Evolutionary conservation across 352 stramenopile species (phyloP).

Genomic region (Globisporangium iwayamae): DNA sequence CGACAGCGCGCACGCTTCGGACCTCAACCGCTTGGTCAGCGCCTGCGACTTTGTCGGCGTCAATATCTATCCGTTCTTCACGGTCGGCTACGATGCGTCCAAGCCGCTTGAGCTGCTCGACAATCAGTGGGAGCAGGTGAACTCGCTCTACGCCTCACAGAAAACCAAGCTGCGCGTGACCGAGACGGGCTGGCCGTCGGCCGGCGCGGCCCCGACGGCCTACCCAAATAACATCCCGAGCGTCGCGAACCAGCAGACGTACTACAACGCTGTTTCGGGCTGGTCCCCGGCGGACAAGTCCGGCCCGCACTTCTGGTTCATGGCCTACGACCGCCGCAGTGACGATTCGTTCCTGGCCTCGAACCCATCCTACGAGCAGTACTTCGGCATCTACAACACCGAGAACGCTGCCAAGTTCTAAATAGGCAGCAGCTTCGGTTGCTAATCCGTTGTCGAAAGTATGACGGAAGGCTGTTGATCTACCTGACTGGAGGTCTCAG

Average conservation of each 20-base stretch:
- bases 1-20: constrained; percentile 26
- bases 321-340: constrained; percentile 18
- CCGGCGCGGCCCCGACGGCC: constrained; percentile 15
- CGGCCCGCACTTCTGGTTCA: constrained; percentile 17
- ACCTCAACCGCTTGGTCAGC: constrained; percentile 25
- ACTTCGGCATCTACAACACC: constrained; percentile 18
- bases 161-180: constrained; percentile 33
- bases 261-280: constrained; percentile 14
- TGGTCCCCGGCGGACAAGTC: constrained; percentile 12
- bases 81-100: constrained; percentile 36
- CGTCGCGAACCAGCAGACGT: constrained; percentile 15
- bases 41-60: constrained; percentile 32
- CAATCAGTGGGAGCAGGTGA: constrained; percentile 39
- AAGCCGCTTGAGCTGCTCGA: constrained; percentile 40
- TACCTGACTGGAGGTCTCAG: background rate
- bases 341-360: constrained; percentile 14
- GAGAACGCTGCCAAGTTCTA: constrained; percentile 17
- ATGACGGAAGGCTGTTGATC: background rate
- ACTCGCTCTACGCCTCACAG: constrained; percentile 11
- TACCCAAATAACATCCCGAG: constrained; percentile 16
- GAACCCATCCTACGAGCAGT: constrained; percentile 13
- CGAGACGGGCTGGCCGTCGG: constrained; percentile 57
- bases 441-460: background rate
- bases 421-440: background rate
- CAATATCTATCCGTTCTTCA: constrained; percentile 83